phyloP scores from a whole-genome alignment of 345 rosid species.

The Psidium guajava region DNA sequence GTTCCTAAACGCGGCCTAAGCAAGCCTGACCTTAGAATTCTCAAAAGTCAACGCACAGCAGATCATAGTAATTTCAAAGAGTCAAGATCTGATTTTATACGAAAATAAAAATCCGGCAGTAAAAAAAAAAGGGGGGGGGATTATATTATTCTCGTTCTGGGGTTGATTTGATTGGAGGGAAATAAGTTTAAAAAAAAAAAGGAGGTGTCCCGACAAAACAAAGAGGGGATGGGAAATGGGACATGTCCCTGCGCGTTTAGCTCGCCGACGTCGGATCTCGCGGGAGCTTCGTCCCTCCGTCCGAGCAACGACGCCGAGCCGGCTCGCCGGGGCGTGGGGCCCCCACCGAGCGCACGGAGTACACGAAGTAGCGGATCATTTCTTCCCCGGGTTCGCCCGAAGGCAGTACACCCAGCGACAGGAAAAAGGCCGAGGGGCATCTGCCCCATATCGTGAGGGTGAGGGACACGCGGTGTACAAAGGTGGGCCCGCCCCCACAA shows the following conservation, averaged over 20 bases:
- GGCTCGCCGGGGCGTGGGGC: background rate
- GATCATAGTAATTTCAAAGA: background rate
- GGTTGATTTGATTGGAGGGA: background rate
- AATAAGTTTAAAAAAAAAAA: no score
- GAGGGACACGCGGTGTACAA: constrained; percentile 21
- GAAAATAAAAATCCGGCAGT: background rate
- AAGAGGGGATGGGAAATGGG: background rate
- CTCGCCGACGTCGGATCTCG: background rate
- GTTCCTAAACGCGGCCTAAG: no score
- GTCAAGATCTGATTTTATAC: background rate
- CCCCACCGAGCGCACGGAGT: background rate
- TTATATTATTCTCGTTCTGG: background rate
- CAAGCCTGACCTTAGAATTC: background rate
- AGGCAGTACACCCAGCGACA: background rate
- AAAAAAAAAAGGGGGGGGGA: background rate
- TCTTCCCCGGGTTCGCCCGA: no score
- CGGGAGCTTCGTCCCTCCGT: background rate
- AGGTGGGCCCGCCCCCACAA: constrained; percentile 4
- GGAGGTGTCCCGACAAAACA: background rate
- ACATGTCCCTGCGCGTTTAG: background rate
- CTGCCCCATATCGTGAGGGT: constrained; percentile 3
- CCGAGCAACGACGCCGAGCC: background rate
- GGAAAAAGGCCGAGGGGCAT: background rate
- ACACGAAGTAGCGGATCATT: no score
- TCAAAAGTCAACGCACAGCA: background rate